phyloP scores from a whole-genome alignment of 306 rosid species.

The Alnus rubra region DNA sequence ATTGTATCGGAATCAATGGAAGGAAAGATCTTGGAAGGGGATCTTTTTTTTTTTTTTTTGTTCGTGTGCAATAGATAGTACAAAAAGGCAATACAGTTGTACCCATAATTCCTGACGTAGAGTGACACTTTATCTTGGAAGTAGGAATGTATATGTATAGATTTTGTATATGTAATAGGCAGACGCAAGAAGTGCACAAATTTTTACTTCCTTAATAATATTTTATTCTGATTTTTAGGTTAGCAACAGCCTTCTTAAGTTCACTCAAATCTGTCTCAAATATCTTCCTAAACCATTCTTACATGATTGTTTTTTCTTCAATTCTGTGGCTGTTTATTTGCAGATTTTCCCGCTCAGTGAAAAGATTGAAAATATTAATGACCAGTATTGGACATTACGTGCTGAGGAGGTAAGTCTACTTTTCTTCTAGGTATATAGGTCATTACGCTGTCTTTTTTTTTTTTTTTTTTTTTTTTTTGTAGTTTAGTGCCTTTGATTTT shows the following conservation, averaged over 20 bases:
- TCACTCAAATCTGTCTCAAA: background rate
- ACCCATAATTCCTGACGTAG: background rate
- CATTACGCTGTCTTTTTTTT: background rate
- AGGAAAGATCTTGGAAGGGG: background rate
- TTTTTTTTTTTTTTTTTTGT: too few relatives aligned
- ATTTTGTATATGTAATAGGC: background rate
- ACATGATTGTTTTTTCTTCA: constrained; percentile 19
- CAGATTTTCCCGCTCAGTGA: constrained; percentile 85
- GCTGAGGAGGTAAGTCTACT: constrained; percentile 76
- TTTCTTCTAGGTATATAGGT: background rate
- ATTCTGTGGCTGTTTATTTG: constrained; percentile 13
- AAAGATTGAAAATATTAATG: constrained; percentile 83
- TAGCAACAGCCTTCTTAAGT: background rate
- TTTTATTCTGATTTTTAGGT: background rate
- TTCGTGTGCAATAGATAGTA: background rate
- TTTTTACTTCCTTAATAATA: background rate
- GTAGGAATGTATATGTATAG: background rate
- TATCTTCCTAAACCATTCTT: background rate
- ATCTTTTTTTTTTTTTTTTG: background rate
- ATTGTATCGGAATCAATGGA: background rate
- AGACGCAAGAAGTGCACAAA: background rate
- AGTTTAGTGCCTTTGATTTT: background rate
- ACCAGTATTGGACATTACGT: constrained; percentile 91
- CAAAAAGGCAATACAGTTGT: background rate
- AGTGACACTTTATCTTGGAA: background rate